These are phyloP conservation scores for Toxoplasma gondii DNA, from an alignment of 169 alveolate species.

Conservation along the genomic window DNA sequence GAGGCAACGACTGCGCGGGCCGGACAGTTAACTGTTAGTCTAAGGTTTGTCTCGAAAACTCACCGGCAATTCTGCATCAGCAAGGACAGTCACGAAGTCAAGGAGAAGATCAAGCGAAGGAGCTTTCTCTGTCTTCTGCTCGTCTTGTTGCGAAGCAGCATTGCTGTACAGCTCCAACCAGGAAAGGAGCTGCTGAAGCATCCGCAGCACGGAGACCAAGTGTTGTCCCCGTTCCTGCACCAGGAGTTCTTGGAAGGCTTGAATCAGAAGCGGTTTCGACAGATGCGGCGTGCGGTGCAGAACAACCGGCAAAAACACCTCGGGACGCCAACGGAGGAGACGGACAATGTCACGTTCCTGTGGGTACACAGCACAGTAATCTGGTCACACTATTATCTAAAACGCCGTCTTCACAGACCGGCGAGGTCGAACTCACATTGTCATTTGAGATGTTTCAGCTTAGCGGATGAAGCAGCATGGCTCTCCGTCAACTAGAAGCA, in stretches of 20 bases:
- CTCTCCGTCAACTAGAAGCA: neutral
- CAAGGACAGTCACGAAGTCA: constrained; percentile 21
- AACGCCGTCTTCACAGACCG: too few species aligned
- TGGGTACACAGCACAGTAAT: neutral
- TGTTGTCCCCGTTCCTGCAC: neutral
- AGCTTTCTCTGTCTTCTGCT: neutral
- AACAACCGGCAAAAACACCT: neutral
- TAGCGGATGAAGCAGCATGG: too few species aligned
- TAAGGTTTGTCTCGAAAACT: neutral
- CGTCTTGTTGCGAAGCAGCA: neutral
- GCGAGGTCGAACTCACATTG: too few species aligned
- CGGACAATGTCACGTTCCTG: constrained; percentile 39
- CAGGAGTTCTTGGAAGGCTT: neutral
- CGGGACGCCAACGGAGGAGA: constrained; percentile 18
- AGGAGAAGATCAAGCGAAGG: constrained; percentile 23
- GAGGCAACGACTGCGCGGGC: too few species aligned
- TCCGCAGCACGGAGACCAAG: neutral
- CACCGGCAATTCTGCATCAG: constrained; percentile 9
- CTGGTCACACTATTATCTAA: neutral
- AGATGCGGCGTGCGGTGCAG: neutral
- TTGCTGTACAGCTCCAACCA: neutral
- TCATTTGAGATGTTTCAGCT: too few species aligned
- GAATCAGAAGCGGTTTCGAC: constrained; percentile 28
- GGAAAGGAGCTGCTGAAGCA: neutral
- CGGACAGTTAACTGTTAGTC: too few species aligned